phyloP scores from a whole-genome alignment of 129 eudicot species.

The Tagetes patula region DNA sequence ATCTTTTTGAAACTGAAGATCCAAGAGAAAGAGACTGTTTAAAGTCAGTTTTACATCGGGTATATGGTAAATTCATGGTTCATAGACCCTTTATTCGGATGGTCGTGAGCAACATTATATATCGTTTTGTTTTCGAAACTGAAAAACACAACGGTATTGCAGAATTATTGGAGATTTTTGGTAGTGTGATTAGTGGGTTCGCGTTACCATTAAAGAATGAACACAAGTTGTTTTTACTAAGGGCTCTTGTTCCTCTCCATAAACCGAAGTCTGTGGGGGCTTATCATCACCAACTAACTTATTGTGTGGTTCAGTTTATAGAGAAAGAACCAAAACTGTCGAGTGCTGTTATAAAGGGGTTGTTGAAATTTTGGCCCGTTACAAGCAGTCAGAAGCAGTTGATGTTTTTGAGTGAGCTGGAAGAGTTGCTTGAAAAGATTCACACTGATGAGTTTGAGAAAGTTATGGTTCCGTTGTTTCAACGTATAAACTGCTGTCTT shows the following conservation, averaged over 20 bases:
- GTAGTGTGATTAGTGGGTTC: conserved; percentile 18
- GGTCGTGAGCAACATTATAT: conserved; percentile 58
- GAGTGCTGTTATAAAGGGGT: conserved; percentile 48
- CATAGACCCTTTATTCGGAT: conserved; percentile 68
- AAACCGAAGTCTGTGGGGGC: conserved; percentile 64
- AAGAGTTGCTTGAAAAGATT: conserved; percentile 68
- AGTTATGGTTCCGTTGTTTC: conserved; percentile 59
- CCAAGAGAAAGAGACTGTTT: conserved; percentile 65
- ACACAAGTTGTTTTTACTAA: conserved; percentile 56
- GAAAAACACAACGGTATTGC: conserved; percentile 17
- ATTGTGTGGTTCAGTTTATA: conserved; percentile 61
- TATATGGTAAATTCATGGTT: conserved; percentile 69
- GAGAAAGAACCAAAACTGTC: conserved; percentile 66
- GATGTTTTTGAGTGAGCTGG: conserved; percentile 64
- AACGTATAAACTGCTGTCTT: conserved; percentile 56
- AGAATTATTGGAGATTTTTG: conserved; percentile 10
- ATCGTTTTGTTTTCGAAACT: conserved; percentile 51
- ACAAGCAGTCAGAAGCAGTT: conserved; percentile 67
- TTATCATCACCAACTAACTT: conserved; percentile 62
- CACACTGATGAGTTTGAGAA: conserved; percentile 27
- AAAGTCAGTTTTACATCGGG: conserved; percentile 56
- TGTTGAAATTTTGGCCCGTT: conserved; percentile 65
- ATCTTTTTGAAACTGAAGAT: conserved; percentile 64
- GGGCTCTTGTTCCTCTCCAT: conserved; percentile 62
- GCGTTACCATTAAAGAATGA: conserved; percentile 68